Evolutionary conservation across 2,329 filamentous ascomycete species (phyloP).

Genomic region (Capronia americana): DNA sequence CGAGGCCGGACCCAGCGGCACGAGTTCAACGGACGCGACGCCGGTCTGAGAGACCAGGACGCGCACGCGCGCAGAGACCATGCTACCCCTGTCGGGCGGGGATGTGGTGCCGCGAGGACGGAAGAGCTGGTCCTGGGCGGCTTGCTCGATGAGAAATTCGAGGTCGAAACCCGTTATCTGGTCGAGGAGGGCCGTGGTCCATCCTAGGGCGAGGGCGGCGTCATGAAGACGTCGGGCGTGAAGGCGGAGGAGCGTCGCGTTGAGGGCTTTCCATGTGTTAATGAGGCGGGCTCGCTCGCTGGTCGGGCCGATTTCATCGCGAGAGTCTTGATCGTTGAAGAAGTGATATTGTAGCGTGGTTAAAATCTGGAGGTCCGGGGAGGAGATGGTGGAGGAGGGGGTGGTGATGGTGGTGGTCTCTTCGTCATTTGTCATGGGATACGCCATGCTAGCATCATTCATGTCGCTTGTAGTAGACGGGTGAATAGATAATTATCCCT

Average conservation of each 20-base stretch:
- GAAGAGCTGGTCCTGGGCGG: not conserved
- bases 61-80: not conserved
- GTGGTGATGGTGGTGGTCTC: not conserved
- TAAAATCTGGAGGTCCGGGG: not conserved
- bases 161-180: not conserved
- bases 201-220: not conserved
- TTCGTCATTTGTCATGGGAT: not conserved
- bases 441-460: not conserved
- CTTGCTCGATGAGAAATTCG: not conserved
- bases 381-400: not conserved
- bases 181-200: not conserved
- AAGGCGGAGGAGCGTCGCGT: not conserved
- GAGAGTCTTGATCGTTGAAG: not conserved
- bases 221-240: not conserved
- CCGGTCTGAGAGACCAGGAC: constrained; percentile 22
- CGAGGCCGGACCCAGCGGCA: constrained; percentile 23
- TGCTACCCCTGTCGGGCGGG: not conserved
- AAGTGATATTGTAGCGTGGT: not conserved
- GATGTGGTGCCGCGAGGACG: not conserved
- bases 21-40: constrained; percentile 21
- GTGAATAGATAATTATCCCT: not conserved
- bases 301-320: no score
- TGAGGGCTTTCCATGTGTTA: not conserved
- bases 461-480: not conserved
- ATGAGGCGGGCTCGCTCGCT: not conserved